Conservation (phyloP, 768 basidiomycete genomes). For the Trametes maxima region DNA sequence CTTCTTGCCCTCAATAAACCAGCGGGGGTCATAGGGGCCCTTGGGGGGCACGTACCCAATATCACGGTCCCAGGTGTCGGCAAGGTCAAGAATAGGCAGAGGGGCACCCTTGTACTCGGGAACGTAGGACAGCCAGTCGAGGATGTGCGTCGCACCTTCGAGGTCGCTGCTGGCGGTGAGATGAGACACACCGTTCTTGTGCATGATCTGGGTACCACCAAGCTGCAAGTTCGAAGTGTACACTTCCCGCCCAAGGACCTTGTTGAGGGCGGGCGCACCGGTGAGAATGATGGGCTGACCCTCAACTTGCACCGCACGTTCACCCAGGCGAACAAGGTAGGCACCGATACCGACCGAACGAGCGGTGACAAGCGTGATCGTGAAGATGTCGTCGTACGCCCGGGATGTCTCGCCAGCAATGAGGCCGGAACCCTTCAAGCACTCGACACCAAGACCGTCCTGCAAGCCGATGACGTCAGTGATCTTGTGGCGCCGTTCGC, state of each 20-base stretch:
- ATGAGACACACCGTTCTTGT: slow-evolving; percentile 99
- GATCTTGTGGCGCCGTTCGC: slow-evolving; percentile 90
- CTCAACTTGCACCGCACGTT: slow-evolving; percentile 98
- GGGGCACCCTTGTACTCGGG: slow-evolving; percentile 80
- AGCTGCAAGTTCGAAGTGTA: slow-evolving; percentile 99
- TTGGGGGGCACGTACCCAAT: slow-evolving; percentile 91
- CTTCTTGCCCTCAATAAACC: slow-evolving; percentile 94
- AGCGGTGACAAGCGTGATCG: slow-evolving; percentile 97
- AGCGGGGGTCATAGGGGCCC: slow-evolving; percentile 93
- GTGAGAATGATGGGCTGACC: slow-evolving; percentile 99
- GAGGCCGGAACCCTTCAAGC: slow-evolving; percentile 92
- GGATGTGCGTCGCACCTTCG: slow-evolving; percentile 91
- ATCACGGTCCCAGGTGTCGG: slow-evolving; percentile 89
- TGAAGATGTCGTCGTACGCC: slow-evolving; percentile 99
- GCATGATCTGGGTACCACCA: slow-evolving; percentile 99
- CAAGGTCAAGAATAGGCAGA: slow-evolving; percentile 73
- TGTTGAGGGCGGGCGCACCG: slow-evolving; percentile 95
- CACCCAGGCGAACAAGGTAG: slow-evolving; percentile 96
- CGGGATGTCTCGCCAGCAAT: slow-evolving; percentile 98
- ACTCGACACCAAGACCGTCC: slow-evolving; percentile 97
- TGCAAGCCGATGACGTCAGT: slow-evolving; percentile 97
- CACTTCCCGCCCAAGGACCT: slow-evolving; percentile 97
- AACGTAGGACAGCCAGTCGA: slow-evolving; percentile 94
- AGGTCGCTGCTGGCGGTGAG: slow-evolving; percentile 93
- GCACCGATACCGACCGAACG: slow-evolving; percentile 99